Conservation (phyloP, 768 basidiomycete species). For the Mycena belliarum region DNA sequence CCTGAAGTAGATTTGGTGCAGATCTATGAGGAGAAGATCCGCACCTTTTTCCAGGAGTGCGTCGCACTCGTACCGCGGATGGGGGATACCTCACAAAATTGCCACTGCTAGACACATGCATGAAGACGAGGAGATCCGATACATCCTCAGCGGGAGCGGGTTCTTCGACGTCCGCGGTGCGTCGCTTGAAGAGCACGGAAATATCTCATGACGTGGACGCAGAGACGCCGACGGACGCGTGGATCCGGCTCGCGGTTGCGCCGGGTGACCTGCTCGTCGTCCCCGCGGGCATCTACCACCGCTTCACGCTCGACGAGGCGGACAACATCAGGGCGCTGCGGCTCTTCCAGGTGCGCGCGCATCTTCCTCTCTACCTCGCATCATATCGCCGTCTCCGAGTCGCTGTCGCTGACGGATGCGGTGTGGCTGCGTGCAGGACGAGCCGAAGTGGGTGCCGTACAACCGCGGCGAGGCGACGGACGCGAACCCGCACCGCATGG, state of each 20-base stretch:
- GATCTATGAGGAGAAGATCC: slow-evolving; percentile 79
- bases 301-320: slow-evolving; percentile 83
- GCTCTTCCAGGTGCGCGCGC: slow-evolving; percentile 13
- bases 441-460: slow-evolving; percentile 87
- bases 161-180: slow-evolving; percentile 91
- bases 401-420: too few species aligned
- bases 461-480: slow-evolving; percentile 67
- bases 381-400: too few species aligned
- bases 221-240: slow-evolving; percentile 60
- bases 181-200: slow-evolving; percentile 20
- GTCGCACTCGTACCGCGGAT: slow-evolving; percentile 20
- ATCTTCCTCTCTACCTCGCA: too few species aligned
- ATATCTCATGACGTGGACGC: too few species aligned
- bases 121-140: slow-evolving; percentile 95
- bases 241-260: slow-evolving; percentile 79
- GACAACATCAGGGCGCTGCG: slow-evolving; percentile 78
- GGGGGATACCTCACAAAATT: too few species aligned
- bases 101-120: slow-evolving; percentile 97
- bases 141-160: slow-evolving; percentile 81
- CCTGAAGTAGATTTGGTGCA: not conserved
- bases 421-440: slow-evolving; percentile 72
- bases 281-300: slow-evolving; percentile 91
- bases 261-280: slow-evolving; percentile 85
- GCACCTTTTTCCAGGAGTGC: slow-evolving; percentile 82
- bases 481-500: slow-evolving; percentile 57